These are phyloP conservation scores for Exophiala alcalophila DNA, from an alignment of 2,329 filamentous ascomycete species.

Conservation along the genomic window DNA sequence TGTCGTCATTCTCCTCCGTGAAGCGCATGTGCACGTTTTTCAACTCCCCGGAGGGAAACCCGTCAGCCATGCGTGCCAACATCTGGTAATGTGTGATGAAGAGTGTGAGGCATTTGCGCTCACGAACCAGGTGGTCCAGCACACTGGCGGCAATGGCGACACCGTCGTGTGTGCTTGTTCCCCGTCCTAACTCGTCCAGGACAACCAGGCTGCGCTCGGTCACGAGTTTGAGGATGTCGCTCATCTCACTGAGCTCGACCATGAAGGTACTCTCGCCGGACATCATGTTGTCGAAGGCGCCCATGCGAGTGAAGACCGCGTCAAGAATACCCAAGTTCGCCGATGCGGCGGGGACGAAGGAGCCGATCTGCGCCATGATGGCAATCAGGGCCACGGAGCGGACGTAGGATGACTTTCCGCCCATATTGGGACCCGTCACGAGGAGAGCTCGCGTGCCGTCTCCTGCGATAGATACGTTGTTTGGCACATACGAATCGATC, in stretches of 20 bases:
- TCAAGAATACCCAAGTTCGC: conserved; percentile 79
- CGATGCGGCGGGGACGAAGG: conserved; percentile 79
- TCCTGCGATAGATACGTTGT: conserved; percentile 71
- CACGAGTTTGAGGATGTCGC: conserved; percentile 83
- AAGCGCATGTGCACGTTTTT: conserved; percentile 96
- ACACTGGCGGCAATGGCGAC: conserved; percentile 94
- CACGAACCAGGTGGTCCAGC: conserved; percentile 74
- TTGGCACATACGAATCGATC: conserved; percentile 84
- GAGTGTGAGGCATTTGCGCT: conserved; percentile 73
- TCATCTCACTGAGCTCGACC: conserved; percentile 93
- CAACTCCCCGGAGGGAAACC: conserved; percentile 63
- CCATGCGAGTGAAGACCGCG: conserved; percentile 92
- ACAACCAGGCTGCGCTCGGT: conserved; percentile 83
- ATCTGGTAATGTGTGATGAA: conserved; percentile 99
- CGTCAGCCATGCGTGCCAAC: conserved; percentile 68
- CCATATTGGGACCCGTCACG: conserved; percentile 98
- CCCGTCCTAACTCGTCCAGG: conserved; percentile 88
- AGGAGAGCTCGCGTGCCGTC: conserved; percentile 70
- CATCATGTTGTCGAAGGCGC: conserved; percentile 93
- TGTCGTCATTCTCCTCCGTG: conserved; percentile 62
- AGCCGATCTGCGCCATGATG: conserved; percentile 92
- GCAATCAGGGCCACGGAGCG: conserved; percentile 85
- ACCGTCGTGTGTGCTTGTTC: conserved; percentile 92
- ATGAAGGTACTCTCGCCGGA: conserved; percentile 95
- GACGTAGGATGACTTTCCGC: conserved; percentile 96